phyloP scores from a whole-genome alignment of 2,329 filamentous ascomycete species.

The Neopestalotiopsis sp. region DNA sequence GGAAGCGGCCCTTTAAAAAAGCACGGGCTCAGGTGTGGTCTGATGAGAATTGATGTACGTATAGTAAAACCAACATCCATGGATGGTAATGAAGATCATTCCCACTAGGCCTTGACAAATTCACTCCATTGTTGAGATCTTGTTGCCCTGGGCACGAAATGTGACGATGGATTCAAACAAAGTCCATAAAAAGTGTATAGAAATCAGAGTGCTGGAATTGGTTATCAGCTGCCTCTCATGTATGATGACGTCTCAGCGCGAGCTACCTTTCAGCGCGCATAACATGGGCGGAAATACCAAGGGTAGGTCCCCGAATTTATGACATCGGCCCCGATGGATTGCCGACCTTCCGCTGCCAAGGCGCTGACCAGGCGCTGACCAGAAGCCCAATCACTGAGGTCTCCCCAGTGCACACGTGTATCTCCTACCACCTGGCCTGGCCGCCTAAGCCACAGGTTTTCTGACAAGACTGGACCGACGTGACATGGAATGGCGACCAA shows the following conservation, averaged over 20 bases:
- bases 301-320: not conserved
- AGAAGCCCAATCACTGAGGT: not conserved
- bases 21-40: too few relatives aligned
- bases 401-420: not conserved
- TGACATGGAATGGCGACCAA: too few relatives aligned
- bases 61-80: too few relatives aligned
- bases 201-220: not conserved
- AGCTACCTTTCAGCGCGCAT: not conserved
- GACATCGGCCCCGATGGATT: not conserved
- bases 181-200: not conserved
- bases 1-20: too few relatives aligned
- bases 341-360: constrained; percentile 10
- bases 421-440: not conserved
- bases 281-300: not conserved
- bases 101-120: too few relatives aligned
- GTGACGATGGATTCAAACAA: too few relatives aligned
- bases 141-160: too few relatives aligned
- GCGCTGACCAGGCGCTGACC: not conserved
- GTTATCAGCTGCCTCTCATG: not conserved
- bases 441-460: constrained; percentile 5
- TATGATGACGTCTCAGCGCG: constrained; percentile 1
- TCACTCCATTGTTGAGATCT: too few relatives aligned
- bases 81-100: too few relatives aligned
- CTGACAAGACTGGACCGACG: not conserved
- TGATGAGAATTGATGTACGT: too few relatives aligned